Percentiles rank a stretch among this genome's conserved stretches.
Conservation (phyloP, 345 rosid species). For the Laguncularia racemosa region DNA sequence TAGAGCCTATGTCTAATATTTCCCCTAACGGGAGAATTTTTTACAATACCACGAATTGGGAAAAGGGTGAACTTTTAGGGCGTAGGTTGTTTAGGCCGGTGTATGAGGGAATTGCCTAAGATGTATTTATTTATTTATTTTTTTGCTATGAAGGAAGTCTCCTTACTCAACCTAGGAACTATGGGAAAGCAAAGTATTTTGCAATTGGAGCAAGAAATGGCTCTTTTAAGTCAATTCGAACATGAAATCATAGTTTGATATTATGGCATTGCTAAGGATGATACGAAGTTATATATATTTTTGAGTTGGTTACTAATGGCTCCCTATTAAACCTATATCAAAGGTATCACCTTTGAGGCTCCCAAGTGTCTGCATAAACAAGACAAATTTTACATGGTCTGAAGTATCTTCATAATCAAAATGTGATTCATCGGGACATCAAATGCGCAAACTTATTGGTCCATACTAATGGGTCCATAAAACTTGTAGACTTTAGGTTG, state of each 20-base stretch:
- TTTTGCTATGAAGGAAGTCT: constrained; percentile 90
- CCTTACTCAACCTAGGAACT: constrained; percentile 77
- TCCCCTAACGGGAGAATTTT: constrained; percentile 53
- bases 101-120: constrained; percentile 71
- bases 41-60: constrained; percentile 46
- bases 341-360: constrained; percentile 46
- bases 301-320: constrained; percentile 74
- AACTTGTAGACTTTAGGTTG: constrained; percentile 35
- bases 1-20: constrained; percentile 43
- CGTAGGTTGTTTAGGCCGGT: constrained; percentile 85
- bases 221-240: too few relatives aligned
- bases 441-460: too few relatives aligned
- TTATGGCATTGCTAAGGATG: constrained; percentile 19
- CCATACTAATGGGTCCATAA: constrained; percentile 22
- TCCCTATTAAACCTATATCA: constrained; percentile 62
- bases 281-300: constrained; percentile 70
- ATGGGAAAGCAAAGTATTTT: constrained; percentile 28
- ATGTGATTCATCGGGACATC: constrained; percentile 53
- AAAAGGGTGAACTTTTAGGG: constrained; percentile 74
- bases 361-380: constrained; percentile 63
- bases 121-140: too few relatives aligned
- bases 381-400: constrained; percentile 73
- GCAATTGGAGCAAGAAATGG: too few relatives aligned
- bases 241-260: too few relatives aligned
- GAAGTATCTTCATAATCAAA: constrained; percentile 68